Percentiles rank a stretch among this genome's conserved stretches.
Evolutionary conservation across 2,329 filamentous ascomycete species (phyloP).

Genomic region (Rasamsonia emersonii): DNA sequence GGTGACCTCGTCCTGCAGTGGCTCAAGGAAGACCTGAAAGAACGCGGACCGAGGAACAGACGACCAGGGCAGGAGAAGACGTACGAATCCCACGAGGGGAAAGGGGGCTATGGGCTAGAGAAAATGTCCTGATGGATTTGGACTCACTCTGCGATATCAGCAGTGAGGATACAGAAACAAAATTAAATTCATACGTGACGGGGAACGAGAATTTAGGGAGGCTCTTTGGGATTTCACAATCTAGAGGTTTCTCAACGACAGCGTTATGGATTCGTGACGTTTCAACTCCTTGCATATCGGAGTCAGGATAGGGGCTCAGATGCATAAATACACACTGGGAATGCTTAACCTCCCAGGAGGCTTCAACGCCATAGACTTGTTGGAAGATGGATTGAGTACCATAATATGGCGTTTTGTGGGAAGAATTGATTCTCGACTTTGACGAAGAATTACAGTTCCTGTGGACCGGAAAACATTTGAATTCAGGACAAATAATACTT

Average conservation of each 20-base stretch:
- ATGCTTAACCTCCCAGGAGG: constrained; percentile 10
- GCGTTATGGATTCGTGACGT: constrained; percentile 3
- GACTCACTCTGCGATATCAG: no score
- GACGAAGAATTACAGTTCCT: no score
- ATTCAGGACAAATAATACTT: no score
- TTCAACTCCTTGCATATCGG: constrained; percentile 11
- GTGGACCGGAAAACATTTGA: no score
- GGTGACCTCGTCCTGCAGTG: constrained; percentile 83
- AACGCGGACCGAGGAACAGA: constrained; percentile 67
- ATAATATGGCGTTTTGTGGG: no score
- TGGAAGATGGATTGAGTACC: not conserved
- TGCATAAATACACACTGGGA: constrained; percentile 9
- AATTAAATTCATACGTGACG: no score
- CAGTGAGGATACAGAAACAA: no score
- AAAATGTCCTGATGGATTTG: no score
- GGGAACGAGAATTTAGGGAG: no score
- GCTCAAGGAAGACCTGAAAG: constrained; percentile 71
- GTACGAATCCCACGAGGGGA: constrained; percentile 48
- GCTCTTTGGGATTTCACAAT: no score
- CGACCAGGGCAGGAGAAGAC: constrained; percentile 42
- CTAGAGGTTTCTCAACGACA: constrained; percentile 2
- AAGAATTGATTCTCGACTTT: no score
- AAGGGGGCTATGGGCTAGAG: constrained; percentile 57
- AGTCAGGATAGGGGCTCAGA: constrained; percentile 4
- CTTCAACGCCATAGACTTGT: constrained; percentile 14